Conservation (phyloP, 164 flowering plant genomes). For the Vitis labrusca region DNA sequence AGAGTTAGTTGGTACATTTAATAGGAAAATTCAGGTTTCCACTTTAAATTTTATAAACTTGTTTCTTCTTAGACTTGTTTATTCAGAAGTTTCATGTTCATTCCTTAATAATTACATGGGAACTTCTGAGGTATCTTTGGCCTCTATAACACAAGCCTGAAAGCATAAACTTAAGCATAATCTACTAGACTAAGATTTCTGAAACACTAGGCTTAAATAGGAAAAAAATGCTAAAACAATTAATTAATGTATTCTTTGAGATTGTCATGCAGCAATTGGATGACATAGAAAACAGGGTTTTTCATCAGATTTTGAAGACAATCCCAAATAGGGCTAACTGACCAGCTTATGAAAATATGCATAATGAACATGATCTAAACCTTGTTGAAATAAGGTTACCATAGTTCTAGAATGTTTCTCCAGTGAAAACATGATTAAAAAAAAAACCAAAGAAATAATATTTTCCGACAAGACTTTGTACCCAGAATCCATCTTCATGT, state of each 20-base stretch:
- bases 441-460: not conserved
- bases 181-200: too few relatives aligned
- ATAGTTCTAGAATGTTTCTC: not conserved
- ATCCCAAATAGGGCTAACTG: not conserved
- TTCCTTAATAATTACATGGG: not conserved
- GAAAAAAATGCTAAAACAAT: too few relatives aligned
- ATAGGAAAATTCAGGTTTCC: not conserved
- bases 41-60: not conserved
- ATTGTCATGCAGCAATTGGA: not conserved
- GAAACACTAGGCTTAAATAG: too few relatives aligned
- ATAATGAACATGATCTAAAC: not conserved
- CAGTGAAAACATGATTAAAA: not conserved
- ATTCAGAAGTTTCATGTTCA: too few relatives aligned
- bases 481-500: conserved; percentile 99
- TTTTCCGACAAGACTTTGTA: conserved; percentile 15
- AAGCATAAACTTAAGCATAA: not conserved
- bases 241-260: not conserved
- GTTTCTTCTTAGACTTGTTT: not conserved
- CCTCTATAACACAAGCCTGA: not conserved
- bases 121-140: not conserved
- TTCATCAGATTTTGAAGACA: too few relatives aligned
- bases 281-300: too few relatives aligned
- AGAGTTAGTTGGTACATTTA: not conserved
- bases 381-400: not conserved
- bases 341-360: not conserved